phyloP scores from a whole-genome alignment of 805 yeast genomes.

The Cyberlindnera galapagoensis region DNA sequence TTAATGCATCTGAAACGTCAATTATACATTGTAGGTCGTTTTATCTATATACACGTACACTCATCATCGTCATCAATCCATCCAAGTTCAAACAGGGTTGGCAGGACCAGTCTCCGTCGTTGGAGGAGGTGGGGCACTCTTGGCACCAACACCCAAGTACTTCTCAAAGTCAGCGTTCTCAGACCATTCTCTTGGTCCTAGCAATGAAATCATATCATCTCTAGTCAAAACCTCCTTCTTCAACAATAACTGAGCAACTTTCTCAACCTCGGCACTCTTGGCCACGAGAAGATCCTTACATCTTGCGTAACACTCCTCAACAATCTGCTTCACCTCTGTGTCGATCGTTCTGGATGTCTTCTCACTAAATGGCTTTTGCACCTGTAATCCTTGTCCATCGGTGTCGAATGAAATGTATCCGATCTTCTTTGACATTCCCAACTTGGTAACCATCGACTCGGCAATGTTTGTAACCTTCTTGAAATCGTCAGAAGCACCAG shows the following conservation, averaged over 20 bases:
- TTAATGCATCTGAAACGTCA: too few relatives aligned
- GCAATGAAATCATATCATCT: constrained; percentile 68
- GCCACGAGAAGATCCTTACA: constrained; percentile 54
- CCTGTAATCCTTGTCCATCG: constrained; percentile 44
- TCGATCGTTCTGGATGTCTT: constrained; percentile 64
- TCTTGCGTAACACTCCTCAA: constrained; percentile 55
- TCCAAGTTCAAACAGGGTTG: neutral
- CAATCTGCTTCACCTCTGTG: constrained; percentile 59
- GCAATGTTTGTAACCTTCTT: constrained; percentile 89
- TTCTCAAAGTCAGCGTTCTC: constrained; percentile 89
- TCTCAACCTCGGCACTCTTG: constrained; percentile 53
- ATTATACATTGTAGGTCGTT: too few relatives aligned
- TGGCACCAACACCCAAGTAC: constrained; percentile 43
- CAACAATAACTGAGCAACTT: constrained; percentile 69
- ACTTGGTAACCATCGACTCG: constrained; percentile 76
- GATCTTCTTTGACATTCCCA: constrained; percentile 81
- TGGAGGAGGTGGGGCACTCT: constrained; percentile 18
- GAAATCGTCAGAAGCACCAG: constrained; percentile 91
- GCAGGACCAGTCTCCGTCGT: constrained; percentile 7
- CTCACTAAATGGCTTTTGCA: constrained; percentile 64
- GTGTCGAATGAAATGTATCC: constrained; percentile 59
- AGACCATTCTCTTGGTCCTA: constrained; percentile 74
- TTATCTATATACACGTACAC: constrained; percentile 1
- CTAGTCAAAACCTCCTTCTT: constrained; percentile 75
- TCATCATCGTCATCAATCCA: too few relatives aligned